Conservation (phyloP, 2,329 filamentous ascomycete species). For the Penicillium sp. region DNA sequence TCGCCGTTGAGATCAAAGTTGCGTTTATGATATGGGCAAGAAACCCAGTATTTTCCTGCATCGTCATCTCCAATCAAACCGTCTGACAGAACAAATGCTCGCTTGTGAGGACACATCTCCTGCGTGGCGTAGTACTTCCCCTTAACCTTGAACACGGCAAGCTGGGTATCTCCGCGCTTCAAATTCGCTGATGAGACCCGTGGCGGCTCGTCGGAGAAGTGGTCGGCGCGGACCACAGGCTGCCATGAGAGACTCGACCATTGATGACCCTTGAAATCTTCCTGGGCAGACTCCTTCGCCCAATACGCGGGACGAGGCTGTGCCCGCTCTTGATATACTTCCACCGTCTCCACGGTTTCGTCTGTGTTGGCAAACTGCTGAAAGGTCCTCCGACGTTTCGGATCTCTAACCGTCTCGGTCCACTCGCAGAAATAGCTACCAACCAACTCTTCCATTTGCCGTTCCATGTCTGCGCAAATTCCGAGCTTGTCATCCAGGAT, state of each 20-base stretch:
- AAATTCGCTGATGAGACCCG: conserved; percentile 66
- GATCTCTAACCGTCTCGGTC: conserved; percentile 71
- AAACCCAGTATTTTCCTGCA: conserved; percentile 68
- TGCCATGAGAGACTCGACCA: conserved; percentile 70
- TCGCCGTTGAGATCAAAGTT: conserved; percentile 71
- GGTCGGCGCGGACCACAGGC: conserved; percentile 63
- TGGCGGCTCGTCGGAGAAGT: conserved; percentile 65
- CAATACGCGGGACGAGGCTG: conserved; percentile 72
- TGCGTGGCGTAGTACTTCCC: conserved; percentile 79
- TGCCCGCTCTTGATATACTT: conserved; percentile 64
- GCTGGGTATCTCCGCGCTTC: conserved; percentile 82
- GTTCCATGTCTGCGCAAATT: conserved; percentile 75
- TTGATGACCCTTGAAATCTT: conserved; percentile 65
- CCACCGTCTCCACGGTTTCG: conserved; percentile 63
- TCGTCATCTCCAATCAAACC: conserved; percentile 64
- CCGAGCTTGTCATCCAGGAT: conserved; percentile 80
- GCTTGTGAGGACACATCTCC: conserved; percentile 93
- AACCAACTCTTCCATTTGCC: conserved; percentile 81
- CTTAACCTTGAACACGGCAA: conserved; percentile 77
- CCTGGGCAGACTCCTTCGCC: conserved; percentile 60
- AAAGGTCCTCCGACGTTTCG: conserved; percentile 64
- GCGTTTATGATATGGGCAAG: conserved; percentile 82
- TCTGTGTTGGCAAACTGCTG: conserved; percentile 76
- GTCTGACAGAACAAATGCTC: conserved; percentile 82
- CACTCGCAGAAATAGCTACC: conserved; percentile 85